Percentiles rank a stretch among this genome's conserved stretches.
These are phyloP conservation scores for Piper betle DNA, from an alignment of 164 flowering plant genomes.

Conservation along the genomic window DNA sequence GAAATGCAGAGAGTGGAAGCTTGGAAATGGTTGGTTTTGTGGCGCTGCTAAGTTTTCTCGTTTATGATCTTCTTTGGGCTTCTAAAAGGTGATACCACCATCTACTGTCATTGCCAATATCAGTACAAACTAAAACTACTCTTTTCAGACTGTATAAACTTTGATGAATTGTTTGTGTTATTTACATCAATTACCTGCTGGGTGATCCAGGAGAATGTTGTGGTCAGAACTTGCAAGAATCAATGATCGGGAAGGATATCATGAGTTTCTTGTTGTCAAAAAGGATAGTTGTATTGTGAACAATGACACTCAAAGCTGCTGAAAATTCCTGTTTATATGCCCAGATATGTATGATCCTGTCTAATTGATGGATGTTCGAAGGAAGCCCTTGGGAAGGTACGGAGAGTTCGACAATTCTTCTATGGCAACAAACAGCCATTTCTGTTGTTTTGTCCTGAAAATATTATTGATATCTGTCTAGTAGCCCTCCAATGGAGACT, in stretches of 20 bases:
- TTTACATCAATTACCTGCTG: not conserved
- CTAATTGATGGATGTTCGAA: too few relatives aligned
- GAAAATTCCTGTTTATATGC: not conserved
- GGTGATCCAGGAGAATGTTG: constrained; percentile 1
- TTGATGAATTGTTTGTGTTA: not conserved
- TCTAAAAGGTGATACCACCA: constrained; percentile 4
- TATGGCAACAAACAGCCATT: too few relatives aligned
- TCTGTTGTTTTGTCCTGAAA: too few relatives aligned
- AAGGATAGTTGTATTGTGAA: not conserved
- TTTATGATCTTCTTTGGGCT: constrained; percentile 11
- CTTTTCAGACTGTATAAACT: not conserved
- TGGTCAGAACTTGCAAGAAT: constrained; percentile 6
- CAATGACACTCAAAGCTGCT: not conserved
- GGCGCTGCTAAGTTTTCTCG: constrained; percentile 7
- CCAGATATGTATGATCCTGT: not conserved
- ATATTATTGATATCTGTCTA: too few relatives aligned
- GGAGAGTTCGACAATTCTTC: too few relatives aligned
- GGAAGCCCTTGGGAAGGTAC: too few relatives aligned
- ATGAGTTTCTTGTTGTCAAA: constrained; percentile 3
- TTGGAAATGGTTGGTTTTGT: constrained; percentile 12
- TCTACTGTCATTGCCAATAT: not conserved
- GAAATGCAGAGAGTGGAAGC: constrained; percentile 5
- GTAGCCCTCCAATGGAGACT: too few relatives aligned
- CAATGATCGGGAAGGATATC: constrained; percentile 5
- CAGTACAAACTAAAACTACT: too few relatives aligned